Conservation (phyloP, 345 rosid species). For the Linum tenue region DNA sequence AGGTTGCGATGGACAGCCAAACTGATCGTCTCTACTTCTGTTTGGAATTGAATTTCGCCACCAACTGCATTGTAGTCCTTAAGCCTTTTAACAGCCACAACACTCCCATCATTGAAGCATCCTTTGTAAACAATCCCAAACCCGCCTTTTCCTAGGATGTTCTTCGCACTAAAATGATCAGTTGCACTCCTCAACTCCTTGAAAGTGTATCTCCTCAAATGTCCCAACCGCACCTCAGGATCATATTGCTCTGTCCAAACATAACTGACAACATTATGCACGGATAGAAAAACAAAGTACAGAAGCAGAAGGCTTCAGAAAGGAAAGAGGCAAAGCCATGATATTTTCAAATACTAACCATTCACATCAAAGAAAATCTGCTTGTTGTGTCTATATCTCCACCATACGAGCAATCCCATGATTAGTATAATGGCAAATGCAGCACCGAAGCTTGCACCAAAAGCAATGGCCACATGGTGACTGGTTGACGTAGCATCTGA, state of each 20-base stretch:
- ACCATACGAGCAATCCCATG: constrained; percentile 67
- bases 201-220: constrained; percentile 70
- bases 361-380: constrained; percentile 96
- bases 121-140: constrained; percentile 96
- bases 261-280: constrained; percentile 1
- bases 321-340: not conserved
- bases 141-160: constrained; percentile 89
- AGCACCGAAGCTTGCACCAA: constrained; percentile 55
- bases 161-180: constrained; percentile 70
- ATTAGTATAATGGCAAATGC: constrained; percentile 48
- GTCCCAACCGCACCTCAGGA: constrained; percentile 82
- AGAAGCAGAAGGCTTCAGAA: not conserved
- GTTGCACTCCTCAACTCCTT: constrained; percentile 93
- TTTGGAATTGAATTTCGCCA: constrained; percentile 96
- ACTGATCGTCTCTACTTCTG: constrained; percentile 92
- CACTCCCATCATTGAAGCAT: constrained; percentile 53
- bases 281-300: not conserved
- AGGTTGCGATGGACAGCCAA: constrained; percentile 95
- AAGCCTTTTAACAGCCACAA: constrained; percentile 96
- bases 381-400: constrained; percentile 79
- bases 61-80: constrained; percentile 80
- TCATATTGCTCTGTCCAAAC: constrained; percentile 71
- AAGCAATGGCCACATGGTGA: constrained; percentile 68
- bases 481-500: constrained; percentile 44
- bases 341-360: constrained; percentile 37